Conservation (phyloP, 148 eudicot genomes). For the Camellia sinensis region DNA sequence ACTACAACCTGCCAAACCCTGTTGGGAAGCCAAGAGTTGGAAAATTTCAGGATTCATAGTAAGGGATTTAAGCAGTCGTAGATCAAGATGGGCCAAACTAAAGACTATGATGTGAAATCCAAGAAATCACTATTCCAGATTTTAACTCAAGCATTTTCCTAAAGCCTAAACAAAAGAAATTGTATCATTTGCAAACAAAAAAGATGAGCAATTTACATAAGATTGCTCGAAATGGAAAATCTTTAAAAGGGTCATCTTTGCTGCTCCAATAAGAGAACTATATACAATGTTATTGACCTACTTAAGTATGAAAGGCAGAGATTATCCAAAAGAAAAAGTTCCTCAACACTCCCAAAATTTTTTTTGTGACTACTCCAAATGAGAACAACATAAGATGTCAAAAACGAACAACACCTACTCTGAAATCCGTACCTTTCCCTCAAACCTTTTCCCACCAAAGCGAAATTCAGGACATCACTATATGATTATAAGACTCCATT, state of each 20-base stretch:
- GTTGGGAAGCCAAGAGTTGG: background rate
- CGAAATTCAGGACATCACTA: background rate
- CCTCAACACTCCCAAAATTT: background rate
- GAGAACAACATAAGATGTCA: background rate
- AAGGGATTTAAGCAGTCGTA: background rate
- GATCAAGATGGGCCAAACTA: background rate
- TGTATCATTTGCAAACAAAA: constrained; percentile 1
- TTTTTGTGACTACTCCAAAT: background rate
- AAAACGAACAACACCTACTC: background rate
- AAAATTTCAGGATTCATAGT: background rate
- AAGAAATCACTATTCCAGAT: background rate
- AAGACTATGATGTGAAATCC: background rate
- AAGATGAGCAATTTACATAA: background rate
- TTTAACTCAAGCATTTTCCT: background rate
- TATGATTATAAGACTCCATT: background rate
- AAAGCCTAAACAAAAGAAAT: background rate
- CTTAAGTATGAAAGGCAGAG: background rate
- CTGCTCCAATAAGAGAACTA: background rate
- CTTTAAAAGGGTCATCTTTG: background rate
- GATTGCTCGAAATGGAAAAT: background rate
- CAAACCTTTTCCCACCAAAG: background rate
- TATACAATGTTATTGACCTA: background rate
- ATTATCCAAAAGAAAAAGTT: background rate
- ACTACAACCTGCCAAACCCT: background rate
- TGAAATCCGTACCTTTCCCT: background rate